These are phyloP conservation scores for Erucastrum elatum DNA, from an alignment of 345 rosid species.

Conservation along the genomic window DNA sequence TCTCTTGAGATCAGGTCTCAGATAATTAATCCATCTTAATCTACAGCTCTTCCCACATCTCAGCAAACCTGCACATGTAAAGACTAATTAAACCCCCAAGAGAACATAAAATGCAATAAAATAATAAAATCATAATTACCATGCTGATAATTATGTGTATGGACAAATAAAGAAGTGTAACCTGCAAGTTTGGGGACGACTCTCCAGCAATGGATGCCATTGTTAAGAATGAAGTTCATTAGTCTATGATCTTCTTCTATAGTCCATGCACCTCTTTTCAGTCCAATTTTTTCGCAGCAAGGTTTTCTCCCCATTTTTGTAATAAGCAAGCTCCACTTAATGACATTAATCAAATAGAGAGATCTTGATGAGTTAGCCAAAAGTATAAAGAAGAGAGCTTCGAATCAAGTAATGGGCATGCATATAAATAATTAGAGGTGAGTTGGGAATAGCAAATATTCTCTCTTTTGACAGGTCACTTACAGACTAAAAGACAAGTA, in stretches of 20 bases:
- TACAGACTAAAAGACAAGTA: constrained; percentile 43
- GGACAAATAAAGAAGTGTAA: constrained; percentile 17
- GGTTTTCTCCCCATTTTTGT: constrained; percentile 73
- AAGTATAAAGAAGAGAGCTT: constrained; percentile 33
- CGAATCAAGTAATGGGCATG: constrained; percentile 35
- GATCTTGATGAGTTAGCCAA: constrained; percentile 11
- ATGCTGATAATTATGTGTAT: background rate
- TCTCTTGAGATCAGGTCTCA: constrained; percentile 89
- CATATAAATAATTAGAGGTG: constrained; percentile 35
- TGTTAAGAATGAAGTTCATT: constrained; percentile 72
- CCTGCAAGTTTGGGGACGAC: constrained; percentile 94
- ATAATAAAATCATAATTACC: background rate
- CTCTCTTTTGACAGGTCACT: constrained; percentile 43
- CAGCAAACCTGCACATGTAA: constrained; percentile 49
- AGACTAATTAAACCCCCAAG: background rate
- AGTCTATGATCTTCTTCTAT: constrained; percentile 95
- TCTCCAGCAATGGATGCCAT: constrained; percentile 97
- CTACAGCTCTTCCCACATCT: constrained; percentile 96
- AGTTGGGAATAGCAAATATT: constrained; percentile 35
- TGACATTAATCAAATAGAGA: constrained; percentile 19
- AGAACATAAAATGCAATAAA: background rate
- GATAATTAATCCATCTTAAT: constrained; percentile 89
- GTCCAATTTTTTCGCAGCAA: constrained; percentile 89
- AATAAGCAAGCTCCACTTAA: background rate
- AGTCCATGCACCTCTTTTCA: constrained; percentile 97